These are phyloP conservation scores for Suhomyces xylopsoci DNA, from an alignment of 805 yeast species.

Conservation along the genomic window DNA sequence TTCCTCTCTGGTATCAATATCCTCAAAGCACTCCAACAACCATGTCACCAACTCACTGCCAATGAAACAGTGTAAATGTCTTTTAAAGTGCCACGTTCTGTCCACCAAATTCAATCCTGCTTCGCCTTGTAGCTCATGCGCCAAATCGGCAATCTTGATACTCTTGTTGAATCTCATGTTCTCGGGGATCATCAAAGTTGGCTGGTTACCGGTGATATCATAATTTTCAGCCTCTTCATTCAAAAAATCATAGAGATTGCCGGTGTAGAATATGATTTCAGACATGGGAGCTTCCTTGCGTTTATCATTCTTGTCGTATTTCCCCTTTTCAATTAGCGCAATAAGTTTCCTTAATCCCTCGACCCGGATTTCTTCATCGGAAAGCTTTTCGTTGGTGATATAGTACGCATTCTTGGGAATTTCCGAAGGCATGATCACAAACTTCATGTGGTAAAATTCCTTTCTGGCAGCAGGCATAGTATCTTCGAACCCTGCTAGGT, in stretches of 20 bases:
- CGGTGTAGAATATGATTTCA: slow-evolving; percentile 84
- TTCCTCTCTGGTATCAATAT: slow-evolving; percentile 76
- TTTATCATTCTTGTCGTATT: slow-evolving; percentile 32
- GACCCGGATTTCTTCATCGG: slow-evolving; percentile 84
- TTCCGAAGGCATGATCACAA: slow-evolving; percentile 81
- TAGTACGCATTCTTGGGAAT: slow-evolving; percentile 53
- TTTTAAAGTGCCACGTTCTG: slow-evolving; percentile 87
- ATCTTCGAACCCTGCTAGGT: slow-evolving; percentile 87
- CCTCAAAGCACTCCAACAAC: slow-evolving; percentile 75
- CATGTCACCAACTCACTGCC: slow-evolving; percentile 87
- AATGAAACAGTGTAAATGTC: slow-evolving; percentile 71
- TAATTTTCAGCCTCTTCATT: slow-evolving; percentile 43
- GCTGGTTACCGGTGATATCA: slow-evolving; percentile 35
- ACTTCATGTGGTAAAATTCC: slow-evolving; percentile 65
- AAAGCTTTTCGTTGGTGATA: slow-evolving; percentile 57
- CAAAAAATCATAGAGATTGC: slow-evolving; percentile 69
- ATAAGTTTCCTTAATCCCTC: slow-evolving; percentile 80
- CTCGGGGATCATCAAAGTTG: slow-evolving; percentile 32
- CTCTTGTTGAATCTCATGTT: slow-evolving; percentile 45
- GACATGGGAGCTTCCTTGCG: slow-evolving; percentile 44
- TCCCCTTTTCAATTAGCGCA: slow-evolving; percentile 57
- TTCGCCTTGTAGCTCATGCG: slow-evolving; percentile 62
- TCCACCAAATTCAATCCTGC: slow-evolving; percentile 69
- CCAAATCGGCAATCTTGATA: slow-evolving; percentile 51
- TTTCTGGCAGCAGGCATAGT: slow-evolving; percentile 53